Base-by-base conservation (phyloP, 169 alveolate genomes). In the Plasmodium cynomolgi region DNA sequence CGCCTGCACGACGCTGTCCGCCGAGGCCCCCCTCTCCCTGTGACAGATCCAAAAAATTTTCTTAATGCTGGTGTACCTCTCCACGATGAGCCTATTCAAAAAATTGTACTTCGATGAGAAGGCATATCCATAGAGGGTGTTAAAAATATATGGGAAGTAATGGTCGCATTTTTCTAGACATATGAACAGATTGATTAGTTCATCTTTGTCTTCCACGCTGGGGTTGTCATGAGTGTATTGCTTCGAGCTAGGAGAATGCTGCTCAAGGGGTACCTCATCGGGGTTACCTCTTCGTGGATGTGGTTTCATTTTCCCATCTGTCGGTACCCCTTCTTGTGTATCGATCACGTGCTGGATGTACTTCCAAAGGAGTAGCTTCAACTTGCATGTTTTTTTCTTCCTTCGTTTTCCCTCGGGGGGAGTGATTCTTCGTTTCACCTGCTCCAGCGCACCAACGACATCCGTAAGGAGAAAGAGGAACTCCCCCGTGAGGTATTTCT, bases 121-220 rank as follows among this genome's bases (percentile, higher is more conserved):
- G 68, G 33, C 34, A 39, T 56, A 88, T 5, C 72, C 58, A 39
- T 88, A 88, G 39, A 88, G 20, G 17, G 44, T 79, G 71, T 88
- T 88, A 44, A 88, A 88, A 79, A 23, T 41, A n/a, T 77, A 88
- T 0, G 94, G 94, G 50, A 88, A 88, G 37, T 88, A 88, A 29
- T 71, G 44, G 72, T 88, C 94, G 33, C 94, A 88, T 29, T 88
- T 88, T 17, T 88, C 94, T 29, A 88, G 47, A 8, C 94, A 88
- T 88, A 88, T 77, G 54, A 88, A 88, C 33, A 88, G 23, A 26
- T 58, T 58, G 39, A 88, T 88, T n/a, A 88, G 20, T 3, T 33
- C 34, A 29, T 88, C 50, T 79, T 79, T 88, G 33, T 47, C 33
- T 37, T 77, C 29, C 17, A 9, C 39, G 39, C 37, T 68, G 15